Base-by-base conservation (phyloP, 495 filamentous ascomycete genomes). In the Astrocystis sublimbata region DNA sequence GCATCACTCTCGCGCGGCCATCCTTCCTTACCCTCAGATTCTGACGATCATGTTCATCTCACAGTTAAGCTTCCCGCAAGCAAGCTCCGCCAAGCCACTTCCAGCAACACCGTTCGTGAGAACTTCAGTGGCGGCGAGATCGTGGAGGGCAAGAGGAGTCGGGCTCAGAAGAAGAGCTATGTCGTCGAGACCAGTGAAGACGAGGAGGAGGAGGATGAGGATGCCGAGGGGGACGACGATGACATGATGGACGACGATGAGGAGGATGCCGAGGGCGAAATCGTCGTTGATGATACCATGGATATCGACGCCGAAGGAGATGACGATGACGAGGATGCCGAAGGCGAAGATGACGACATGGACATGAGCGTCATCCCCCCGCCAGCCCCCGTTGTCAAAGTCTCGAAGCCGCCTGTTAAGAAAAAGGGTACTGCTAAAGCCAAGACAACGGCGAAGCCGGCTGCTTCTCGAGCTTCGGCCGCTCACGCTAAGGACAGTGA, bases 1-100 rank as follows among this genome's bases (percentile, higher is more conserved):
- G 73, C 78, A 62, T 84, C 85, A 21, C 76, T 86, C 51, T 80
- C 83, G 65, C 83, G 83, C 72, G 83, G 80, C 57, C 75, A 79
- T 30, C 76, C 83, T 36, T 79, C 79, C 15, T 84, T 85, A 31
- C 69, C 83, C 55, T 82, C 81, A 68, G 83, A 85, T 61, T 76
- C 77, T 38, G 80, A 78, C 62, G 84, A 83, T 73, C 88, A 89
- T 61, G 84, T 93, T 56, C 85, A 85, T 71, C 78, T 97, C 49
- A 96, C 89, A 30, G 87, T 97, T 66, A 96, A 92, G 78, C 88
- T 93, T 69, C 86, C 91, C 6, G 85, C 91, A 31, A 89, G 81
- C 77, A 94, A 91, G 79, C 81, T 94, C 55, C 88, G 90, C 35
- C 88, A 96, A 72, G 89, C 86, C 13, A 93, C 87, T 24, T 81